Conservation (phyloP, 2,329 filamentous ascomycete species). For the Microsporum audouinii region DNA sequence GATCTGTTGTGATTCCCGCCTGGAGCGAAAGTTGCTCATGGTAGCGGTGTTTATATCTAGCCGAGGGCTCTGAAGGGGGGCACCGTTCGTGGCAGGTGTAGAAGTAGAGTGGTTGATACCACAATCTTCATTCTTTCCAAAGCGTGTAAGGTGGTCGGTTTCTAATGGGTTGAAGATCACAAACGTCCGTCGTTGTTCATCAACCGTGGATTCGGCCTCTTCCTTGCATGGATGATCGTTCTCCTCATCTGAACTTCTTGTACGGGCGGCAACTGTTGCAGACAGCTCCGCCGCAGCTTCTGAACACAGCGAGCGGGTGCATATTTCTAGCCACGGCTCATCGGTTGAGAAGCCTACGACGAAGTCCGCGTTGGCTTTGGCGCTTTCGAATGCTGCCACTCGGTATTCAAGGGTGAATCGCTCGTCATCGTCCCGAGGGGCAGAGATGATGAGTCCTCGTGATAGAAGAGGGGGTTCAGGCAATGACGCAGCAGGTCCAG, state of each 20-base stretch:
- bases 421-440: slow-evolving; percentile 24
- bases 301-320: background rate
- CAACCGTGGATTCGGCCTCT: background rate
- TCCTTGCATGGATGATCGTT: background rate
- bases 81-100: background rate
- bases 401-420: slow-evolving; percentile 27
- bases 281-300: slow-evolving; percentile 11
- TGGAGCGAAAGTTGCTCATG: background rate
- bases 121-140: background rate
- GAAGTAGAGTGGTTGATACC: background rate
- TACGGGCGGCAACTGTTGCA: background rate
- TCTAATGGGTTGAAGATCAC: slow-evolving; percentile 22
- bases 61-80: background rate
- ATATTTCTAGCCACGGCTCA: slow-evolving; percentile 27
- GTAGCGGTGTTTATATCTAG: background rate
- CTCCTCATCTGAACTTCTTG: slow-evolving; percentile 12
- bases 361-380: slow-evolving; percentile 31
- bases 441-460: slow-evolving; percentile 27
- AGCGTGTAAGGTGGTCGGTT: slow-evolving; percentile 12
- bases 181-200: slow-evolving; percentile 12
- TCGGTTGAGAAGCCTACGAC: slow-evolving; percentile 28
- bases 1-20: slow-evolving; percentile 12
- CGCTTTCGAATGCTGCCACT: slow-evolving; percentile 27
- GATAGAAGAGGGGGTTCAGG: slow-evolving; percentile 26
- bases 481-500: slow-evolving; percentile 5